These are phyloP conservation scores for Kappamyces sp. DNA, from an alignment of 192 early-diverging fungal genomes.

Conservation along the genomic window DNA sequence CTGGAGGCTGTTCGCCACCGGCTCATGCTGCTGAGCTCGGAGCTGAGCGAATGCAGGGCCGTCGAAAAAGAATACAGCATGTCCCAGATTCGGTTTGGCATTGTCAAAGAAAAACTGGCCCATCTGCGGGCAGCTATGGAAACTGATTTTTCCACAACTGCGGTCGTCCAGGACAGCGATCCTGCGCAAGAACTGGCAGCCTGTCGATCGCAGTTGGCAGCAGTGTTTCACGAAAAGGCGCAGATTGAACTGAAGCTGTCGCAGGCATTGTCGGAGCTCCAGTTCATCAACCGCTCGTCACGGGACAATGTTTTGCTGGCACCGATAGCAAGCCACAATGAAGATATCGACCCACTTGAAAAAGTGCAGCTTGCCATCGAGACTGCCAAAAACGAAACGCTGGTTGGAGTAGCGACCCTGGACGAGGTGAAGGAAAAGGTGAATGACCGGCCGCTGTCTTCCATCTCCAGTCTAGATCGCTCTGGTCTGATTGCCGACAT, in stretches of 20 bases:
- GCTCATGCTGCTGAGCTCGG: slow-evolving; percentile 4
- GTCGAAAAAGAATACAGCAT: neutral
- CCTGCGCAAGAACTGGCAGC: neutral
- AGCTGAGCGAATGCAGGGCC: neutral
- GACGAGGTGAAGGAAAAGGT: slow-evolving; percentile 7
- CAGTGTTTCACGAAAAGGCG: slow-evolving; percentile 14
- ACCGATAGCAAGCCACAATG: slow-evolving; percentile 8
- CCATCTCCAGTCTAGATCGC: neutral
- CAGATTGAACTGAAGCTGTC: slow-evolving; percentile 13
- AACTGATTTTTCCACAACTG: slow-evolving; percentile 1
- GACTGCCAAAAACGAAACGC: neutral
- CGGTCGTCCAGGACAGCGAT: neutral
- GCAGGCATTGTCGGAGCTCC: slow-evolving; percentile 7
- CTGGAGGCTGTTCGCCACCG: slow-evolving; percentile 9
- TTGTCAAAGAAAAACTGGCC: slow-evolving; percentile 6
- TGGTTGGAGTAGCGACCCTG: neutral
- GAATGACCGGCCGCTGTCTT: neutral
- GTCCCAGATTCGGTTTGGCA: neutral
- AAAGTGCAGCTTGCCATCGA: slow-evolving; percentile 6
- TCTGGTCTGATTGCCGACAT: slow-evolving; percentile 8
- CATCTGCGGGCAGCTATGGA: neutral
- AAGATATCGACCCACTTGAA: neutral
- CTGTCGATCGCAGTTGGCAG: slow-evolving; percentile 1
- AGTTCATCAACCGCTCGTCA: slow-evolving; percentile 1
- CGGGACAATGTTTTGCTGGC: slow-evolving; percentile 10